phyloP scores from a whole-genome alignment of 176 grass and related monocot species.

The Triticum dicoccoides region DNA sequence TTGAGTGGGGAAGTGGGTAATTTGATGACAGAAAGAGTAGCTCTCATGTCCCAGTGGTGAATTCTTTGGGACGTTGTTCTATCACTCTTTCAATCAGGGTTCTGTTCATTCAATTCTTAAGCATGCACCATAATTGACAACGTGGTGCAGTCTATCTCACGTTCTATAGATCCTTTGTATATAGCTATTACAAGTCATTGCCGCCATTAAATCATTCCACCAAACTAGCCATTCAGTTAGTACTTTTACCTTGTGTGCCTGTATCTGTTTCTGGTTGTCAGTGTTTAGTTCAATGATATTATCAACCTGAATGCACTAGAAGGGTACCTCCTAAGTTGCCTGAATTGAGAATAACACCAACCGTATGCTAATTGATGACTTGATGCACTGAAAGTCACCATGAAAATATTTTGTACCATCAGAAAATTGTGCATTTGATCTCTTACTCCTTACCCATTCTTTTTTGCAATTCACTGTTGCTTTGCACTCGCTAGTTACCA shows the following conservation, averaged over 20 bases:
- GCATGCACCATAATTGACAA: neutral
- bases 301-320: neutral
- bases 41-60: neutral
- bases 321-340: neutral
- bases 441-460: neutral
- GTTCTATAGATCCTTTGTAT: neutral
- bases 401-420: neutral
- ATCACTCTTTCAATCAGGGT: neutral
- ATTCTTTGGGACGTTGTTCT: neutral
- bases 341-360: slow-evolving; percentile 2
- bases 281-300: neutral
- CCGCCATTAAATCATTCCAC: neutral
- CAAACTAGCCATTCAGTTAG: neutral
- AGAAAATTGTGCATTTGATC: neutral
- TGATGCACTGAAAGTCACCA: neutral
- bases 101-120: neutral
- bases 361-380: slow-evolving; percentile 1
- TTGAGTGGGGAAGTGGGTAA: neutral
- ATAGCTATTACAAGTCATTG: neutral
- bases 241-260: slow-evolving; percentile 23
- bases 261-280: neutral
- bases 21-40: neutral
- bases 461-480: neutral
- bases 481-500: neutral
- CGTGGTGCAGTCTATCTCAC: neutral